Evolutionary conservation across 345 rosid species (phyloP).

Genomic region (Abelmoschus esculentus): DNA sequence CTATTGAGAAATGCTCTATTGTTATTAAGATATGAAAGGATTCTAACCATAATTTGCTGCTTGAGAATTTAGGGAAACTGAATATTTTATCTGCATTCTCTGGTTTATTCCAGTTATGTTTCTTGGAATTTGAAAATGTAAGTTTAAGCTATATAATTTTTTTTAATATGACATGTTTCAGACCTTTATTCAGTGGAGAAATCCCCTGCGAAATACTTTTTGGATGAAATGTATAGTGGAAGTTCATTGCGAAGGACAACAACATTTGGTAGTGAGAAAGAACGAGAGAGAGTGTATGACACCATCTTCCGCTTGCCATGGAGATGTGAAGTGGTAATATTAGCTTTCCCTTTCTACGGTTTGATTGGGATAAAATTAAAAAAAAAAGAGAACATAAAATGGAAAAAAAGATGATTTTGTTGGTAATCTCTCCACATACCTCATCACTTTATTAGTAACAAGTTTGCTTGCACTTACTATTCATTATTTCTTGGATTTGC

Average conservation of each 20-base stretch:
- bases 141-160: neutral
- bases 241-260: conserved; percentile 73
- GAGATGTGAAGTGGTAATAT: conserved; percentile 94
- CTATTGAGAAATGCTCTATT: neutral
- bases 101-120: neutral
- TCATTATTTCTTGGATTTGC: neutral
- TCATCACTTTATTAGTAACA: neutral
- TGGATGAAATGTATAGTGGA: conserved; percentile 70
- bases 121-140: neutral
- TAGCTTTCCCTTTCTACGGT: conserved; percentile 7
- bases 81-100: neutral
- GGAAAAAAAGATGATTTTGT: neutral
- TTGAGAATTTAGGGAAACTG: neutral
- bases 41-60: neutral
- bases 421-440: neutral
- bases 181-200: conserved; percentile 49
- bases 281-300: conserved; percentile 90
- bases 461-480: neutral
- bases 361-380: neutral
- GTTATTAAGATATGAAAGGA: neutral
- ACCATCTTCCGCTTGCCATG: conserved; percentile 94
- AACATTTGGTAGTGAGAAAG: conserved; percentile 59
- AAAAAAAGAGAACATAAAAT: neutral
- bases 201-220: conserved; percentile 72
- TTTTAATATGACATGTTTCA: conserved; percentile 13